Evolutionary conservation across 2,329 filamentous ascomycete genomes (phyloP), one percentile per base, ranked within the genome.

Genomic region (Aspergillus niger): DNA sequence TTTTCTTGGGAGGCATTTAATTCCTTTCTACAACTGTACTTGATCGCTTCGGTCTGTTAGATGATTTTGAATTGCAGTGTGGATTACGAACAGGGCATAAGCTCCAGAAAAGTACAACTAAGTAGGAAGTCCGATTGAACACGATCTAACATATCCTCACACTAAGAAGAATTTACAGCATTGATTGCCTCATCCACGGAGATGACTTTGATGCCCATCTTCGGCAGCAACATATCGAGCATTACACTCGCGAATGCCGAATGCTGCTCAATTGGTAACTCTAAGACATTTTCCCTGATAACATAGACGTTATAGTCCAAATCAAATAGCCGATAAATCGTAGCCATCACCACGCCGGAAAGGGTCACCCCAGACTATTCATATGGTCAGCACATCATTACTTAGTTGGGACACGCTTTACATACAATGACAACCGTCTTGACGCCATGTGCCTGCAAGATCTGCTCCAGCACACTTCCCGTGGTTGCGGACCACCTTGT

Each of bases 241-340:
- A 71, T 61, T 3, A 72, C 61, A 3, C 58, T 63, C 0, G 70
- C 64, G 36, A 65, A 59, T 15, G 28, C 50, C 15, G 15, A 36
- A 28, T 24, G 62, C 22, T 74, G 68, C 10, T 66, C 59, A 11
- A 63, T 43, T 2, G 72, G 73, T 26, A 71, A 58, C 38, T 74
- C 71, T 44, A 77, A 7, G 28, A 77, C 73, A 55, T 75, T 77
- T 36, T 75, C 73, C 30, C 64, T 64, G 30, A 77, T 76, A 24
- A 79, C 75, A 65, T 72, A 80, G 54, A 81, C 72, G 10, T 77
- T 75, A 57, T 77, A 81, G 58, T 80, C 76, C 38, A 80, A 59
- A 64, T 81, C 77, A 52, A 80, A 81, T 13, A 81, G 61, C 15
- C 72, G 72, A 60, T 81, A 81, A 2, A 75, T 69, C 8, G 79